Conservation (phyloP, 2,329 filamentous ascomycete species). For the Ophiostoma ulmi region DNA sequence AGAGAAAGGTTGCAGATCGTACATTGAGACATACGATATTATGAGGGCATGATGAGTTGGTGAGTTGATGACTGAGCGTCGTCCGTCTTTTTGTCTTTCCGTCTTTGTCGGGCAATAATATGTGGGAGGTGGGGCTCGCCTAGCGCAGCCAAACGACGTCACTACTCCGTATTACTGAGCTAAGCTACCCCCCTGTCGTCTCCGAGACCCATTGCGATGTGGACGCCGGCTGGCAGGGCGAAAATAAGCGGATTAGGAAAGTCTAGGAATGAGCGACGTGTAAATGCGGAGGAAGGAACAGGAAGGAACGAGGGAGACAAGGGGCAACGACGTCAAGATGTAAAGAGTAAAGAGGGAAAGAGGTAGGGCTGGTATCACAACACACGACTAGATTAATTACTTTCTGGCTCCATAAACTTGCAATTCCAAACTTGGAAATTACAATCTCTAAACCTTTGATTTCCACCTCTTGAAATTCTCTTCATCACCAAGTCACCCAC, state of each 20-base stretch:
- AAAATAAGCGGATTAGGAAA: conserved; percentile 3
- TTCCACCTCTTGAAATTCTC: background rate
- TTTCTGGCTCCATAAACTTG: background rate
- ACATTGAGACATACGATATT: background rate
- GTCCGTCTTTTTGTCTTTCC: background rate
- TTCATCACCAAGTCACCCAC: background rate
- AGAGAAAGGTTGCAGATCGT: background rate
- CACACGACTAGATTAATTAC: background rate
- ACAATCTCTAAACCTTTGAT: background rate
- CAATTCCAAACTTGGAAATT: background rate
- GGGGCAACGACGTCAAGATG: background rate
- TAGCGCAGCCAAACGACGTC: conserved; percentile 13
- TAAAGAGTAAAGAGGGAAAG: conserved; percentile 1
- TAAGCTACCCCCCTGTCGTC: conserved; percentile 12
- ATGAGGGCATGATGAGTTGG: background rate
- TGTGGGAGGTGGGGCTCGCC: conserved; percentile 4
- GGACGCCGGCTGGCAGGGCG: background rate
- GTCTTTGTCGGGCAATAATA: background rate
- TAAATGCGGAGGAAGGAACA: background rate
- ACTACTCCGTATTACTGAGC: background rate
- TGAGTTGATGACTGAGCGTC: background rate
- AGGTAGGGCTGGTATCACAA: conserved; percentile 9
- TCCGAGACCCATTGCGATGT: background rate
- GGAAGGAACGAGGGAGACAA: background rate
- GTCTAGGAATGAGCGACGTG: background rate